phyloP scores from a whole-genome alignment of 768 basidiomycete species.

The Pleurotus djamor region DNA sequence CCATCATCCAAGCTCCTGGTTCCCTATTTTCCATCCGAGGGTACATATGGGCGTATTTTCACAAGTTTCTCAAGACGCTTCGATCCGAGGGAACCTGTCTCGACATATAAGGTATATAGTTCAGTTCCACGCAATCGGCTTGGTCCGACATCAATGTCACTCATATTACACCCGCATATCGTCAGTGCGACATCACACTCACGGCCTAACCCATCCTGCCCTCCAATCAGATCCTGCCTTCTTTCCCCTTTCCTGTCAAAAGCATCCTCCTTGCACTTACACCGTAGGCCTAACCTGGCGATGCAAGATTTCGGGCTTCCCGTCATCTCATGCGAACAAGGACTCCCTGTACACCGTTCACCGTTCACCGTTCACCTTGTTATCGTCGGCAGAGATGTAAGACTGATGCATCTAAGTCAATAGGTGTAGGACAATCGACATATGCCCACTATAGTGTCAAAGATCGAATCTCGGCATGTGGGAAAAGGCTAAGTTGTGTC shows the following conservation, averaged over 20 bases:
- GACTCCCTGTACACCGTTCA: too few species aligned
- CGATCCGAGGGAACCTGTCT: not conserved
- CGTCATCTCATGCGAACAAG: not conserved
- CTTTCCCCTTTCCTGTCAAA: not conserved
- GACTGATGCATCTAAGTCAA: too few species aligned
- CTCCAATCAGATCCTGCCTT: constrained; percentile 1
- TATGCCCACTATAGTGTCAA: too few species aligned
- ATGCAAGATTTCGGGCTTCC: not conserved
- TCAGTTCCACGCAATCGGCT: not conserved
- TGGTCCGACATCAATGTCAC: not conserved
- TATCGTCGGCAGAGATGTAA: too few species aligned
- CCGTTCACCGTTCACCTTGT: too few species aligned
- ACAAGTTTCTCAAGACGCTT: constrained; percentile 1
- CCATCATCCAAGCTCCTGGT: too few species aligned
- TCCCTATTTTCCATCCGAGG: too few species aligned
- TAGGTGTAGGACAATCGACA: too few species aligned
- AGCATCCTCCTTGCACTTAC: not conserved
- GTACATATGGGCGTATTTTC: too few species aligned
- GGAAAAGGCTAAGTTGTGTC: too few species aligned
- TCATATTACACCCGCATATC: constrained; percentile 3
- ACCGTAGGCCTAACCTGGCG: not conserved
- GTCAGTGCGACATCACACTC: not conserved
- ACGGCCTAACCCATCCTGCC: too few species aligned
- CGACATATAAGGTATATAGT: constrained; percentile 5
- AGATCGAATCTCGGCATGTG: too few species aligned